Evolutionary conservation across 2,329 filamentous ascomycete species (phyloP).

Genomic region (Aspergillus fijiensis): DNA sequence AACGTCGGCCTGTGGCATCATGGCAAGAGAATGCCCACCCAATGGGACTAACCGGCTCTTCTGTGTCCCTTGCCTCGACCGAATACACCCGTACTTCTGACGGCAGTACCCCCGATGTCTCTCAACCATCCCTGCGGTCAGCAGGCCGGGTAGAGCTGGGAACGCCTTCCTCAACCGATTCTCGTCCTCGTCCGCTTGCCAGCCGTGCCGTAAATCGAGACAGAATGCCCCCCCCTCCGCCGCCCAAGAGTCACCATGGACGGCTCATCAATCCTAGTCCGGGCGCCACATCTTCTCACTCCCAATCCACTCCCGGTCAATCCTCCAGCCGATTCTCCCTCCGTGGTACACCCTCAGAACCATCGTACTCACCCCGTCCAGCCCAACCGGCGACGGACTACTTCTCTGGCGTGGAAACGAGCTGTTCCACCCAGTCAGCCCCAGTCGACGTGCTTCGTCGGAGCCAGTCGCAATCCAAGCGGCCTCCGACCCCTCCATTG

Average conservation of each 20-base stretch:
- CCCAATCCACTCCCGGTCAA: constrained; percentile 25
- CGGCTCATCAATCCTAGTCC: constrained; percentile 62
- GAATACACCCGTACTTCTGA: constrained; percentile 28
- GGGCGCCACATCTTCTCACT: constrained; percentile 24
- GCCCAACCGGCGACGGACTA: constrained; percentile 54
- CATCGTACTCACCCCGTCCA: constrained; percentile 35
- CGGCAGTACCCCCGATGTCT: constrained; percentile 50
- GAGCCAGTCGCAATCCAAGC: constrained; percentile 39
- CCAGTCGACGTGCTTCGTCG: constrained; percentile 29
- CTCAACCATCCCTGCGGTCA: constrained; percentile 44
- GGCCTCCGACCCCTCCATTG: constrained; percentile 50
- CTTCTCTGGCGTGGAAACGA: constrained; percentile 24
- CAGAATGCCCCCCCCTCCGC: constrained; percentile 66
- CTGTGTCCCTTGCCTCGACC: constrained; percentile 10
- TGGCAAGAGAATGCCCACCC: constrained; percentile 2
- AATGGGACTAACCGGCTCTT: constrained; percentile 6
- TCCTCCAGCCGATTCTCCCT: constrained; percentile 29
- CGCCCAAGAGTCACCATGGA: constrained; percentile 75
- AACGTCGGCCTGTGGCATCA: not conserved
- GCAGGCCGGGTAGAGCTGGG: constrained; percentile 62
- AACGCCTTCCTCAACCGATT: constrained; percentile 55
- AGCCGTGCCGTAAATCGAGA: constrained; percentile 47
- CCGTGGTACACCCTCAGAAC: constrained; percentile 25
- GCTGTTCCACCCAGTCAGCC: constrained; percentile 15
- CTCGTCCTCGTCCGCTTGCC: constrained; percentile 39